A percentile compares a stretch with the other conserved stretches of the same genome.
These are phyloP conservation scores for Cyclotella baltica DNA, from an alignment of 108 stramenopile genomes.

Conservation along the genomic window DNA sequence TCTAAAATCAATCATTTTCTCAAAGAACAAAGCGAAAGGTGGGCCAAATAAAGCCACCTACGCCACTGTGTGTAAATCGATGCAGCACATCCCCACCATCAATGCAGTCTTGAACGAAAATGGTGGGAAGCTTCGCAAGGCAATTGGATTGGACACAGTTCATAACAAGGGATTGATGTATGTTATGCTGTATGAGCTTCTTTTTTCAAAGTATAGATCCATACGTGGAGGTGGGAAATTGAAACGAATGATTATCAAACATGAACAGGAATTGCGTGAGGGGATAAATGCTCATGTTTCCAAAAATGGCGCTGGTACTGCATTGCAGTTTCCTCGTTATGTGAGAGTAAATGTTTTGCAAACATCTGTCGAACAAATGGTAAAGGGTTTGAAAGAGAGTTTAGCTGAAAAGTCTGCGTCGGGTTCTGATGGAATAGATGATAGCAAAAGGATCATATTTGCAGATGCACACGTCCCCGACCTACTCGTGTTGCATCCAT, in stretches of 20 bases:
- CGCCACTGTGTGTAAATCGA: conserved; percentile 54
- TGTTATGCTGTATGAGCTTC: conserved; percentile 84
- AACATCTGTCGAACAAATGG: conserved; percentile 47
- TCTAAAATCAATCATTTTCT: conserved; percentile 50
- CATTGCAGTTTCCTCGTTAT: conserved; percentile 74
- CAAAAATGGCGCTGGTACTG: background rate
- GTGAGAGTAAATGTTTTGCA: conserved; percentile 85
- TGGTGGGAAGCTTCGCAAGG: conserved; percentile 42
- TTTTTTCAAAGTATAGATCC: conserved; percentile 78
- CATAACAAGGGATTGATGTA: conserved; percentile 72
- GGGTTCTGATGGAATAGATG: background rate
- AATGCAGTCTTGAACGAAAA: conserved; percentile 38
- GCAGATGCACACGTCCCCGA: conserved; percentile 82
- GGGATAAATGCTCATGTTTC: conserved; percentile 34
- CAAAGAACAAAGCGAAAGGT: conserved; percentile 21
- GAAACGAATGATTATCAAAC: conserved; percentile 79
- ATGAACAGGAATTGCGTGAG: conserved; percentile 57
- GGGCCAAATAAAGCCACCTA: conserved; percentile 47
- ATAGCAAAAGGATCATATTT: conserved; percentile 44
- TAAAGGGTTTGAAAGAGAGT: conserved; percentile 41
- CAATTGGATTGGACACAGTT: conserved; percentile 40
- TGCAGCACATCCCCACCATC: conserved; percentile 49
- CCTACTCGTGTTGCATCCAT: conserved; percentile 82
- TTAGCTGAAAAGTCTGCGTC: conserved; percentile 8
- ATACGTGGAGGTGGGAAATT: conserved; percentile 88